Evolutionary conservation across 495 filamentous ascomycete genomes (phyloP), one percentile per base, ranked within the genome.

Genomic region (Darksidea phi): DNA sequence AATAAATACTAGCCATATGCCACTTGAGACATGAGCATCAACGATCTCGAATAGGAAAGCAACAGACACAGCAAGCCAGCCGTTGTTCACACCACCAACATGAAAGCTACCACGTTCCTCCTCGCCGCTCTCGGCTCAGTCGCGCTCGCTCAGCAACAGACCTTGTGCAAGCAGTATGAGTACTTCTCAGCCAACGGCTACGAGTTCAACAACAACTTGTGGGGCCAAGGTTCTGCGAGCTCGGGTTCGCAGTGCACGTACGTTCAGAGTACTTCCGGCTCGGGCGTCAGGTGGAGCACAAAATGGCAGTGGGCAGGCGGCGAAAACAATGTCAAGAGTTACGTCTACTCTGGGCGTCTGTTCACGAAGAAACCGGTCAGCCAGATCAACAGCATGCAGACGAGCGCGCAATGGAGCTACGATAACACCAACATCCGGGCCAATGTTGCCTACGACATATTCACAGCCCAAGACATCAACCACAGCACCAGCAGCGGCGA

Each of bases 391-490:
- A 78, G 67, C 57, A 75, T 80, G 65, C 70, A 64, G 1, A 76
- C 77, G 0, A 51, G 67, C 1, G 74, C 71, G 6, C 49, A 69
- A 41, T 80, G 78, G 78, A 59, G 48, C 51, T 76, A 79, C 60
- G 67, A 67, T 54, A 74, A 70, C 36, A 72, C 59, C 48, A 64
- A 73, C 54, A 69, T 79, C 61, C 63, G 64, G 10, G 76, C 76
- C 15, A 73, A 80, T 64, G 77, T 80, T 10, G 72, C 77, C 0
- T 79, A 79, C 48, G 77, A 79, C 58, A 59, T 79, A 18, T 80
- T 80, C 62, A 80, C 77, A 1, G 73, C 77, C 0, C 69, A 74
- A 4, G 72, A 79, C 59, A 72, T 70, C 12, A 74, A 78, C 43
- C 77, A 79, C 59, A 66, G 53, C n/a, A 80, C 70, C 1, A 75